These are phyloP conservation scores for Talaromyces adpressus DNA, from an alignment of 495 filamentous ascomycete genomes.

Conservation along the genomic window DNA sequence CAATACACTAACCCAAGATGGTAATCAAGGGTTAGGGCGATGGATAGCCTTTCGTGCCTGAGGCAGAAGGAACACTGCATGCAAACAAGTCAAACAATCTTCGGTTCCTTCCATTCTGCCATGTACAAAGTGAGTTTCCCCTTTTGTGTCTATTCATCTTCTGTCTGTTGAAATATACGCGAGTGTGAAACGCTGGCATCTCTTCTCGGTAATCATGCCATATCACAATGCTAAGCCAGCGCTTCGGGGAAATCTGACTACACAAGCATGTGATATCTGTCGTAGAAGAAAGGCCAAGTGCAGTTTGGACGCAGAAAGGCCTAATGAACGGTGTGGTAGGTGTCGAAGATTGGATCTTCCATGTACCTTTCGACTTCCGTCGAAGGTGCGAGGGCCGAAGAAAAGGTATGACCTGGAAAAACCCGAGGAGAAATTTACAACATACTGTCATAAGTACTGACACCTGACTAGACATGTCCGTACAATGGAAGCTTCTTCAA, in stretches of 20 bases:
- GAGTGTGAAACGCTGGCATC: background rate
- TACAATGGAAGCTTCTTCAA: background rate
- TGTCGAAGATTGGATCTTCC: constrained; percentile 14
- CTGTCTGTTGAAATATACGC: background rate
- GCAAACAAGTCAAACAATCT: background rate
- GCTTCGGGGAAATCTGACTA: constrained; percentile 3
- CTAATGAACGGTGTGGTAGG: constrained; percentile 10
- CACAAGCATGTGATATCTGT: constrained; percentile 15
- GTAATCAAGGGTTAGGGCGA: background rate
- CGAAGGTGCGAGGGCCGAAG: constrained; percentile 15
- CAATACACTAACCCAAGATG: background rate
- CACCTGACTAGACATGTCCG: background rate
- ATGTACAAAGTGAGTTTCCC: background rate
- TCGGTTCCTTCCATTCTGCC: background rate
- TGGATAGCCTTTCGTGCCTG: background rate
- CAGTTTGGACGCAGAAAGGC: background rate
- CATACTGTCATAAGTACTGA: background rate
- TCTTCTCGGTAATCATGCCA: background rate
- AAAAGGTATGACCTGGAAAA: constrained; percentile 10
- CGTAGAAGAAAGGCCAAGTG: constrained; percentile 18
- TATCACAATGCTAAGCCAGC: background rate
- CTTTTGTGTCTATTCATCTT: background rate
- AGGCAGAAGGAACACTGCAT: background rate
- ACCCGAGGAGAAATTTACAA: background rate
- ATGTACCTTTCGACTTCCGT: constrained; percentile 18